These are phyloP conservation scores for Pseudopithomyces chartarum DNA, from an alignment of 2,329 filamentous ascomycete species.

Conservation along the genomic window DNA sequence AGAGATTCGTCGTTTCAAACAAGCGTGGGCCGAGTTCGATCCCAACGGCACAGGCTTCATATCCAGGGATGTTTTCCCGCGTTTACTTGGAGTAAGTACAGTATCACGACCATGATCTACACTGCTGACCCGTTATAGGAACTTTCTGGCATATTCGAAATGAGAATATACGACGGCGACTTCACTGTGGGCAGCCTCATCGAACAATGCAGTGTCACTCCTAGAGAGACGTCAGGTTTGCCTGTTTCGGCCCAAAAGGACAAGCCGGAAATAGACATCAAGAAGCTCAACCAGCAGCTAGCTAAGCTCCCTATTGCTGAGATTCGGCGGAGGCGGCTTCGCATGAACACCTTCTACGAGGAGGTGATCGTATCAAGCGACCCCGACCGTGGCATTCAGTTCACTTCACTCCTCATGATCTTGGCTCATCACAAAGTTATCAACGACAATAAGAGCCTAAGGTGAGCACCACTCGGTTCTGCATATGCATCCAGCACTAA, in stretches of 20 bases:
- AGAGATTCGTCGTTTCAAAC: constrained; percentile 95
- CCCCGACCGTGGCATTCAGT: constrained; percentile 85
- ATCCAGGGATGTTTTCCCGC: constrained; percentile 84
- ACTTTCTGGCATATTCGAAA: constrained; percentile 92
- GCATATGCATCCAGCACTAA: background rate
- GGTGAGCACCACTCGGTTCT: constrained; percentile 52
- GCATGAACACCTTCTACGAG: constrained; percentile 95
- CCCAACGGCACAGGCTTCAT: constrained; percentile 91
- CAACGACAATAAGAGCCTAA: constrained; percentile 93
- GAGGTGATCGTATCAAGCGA: constrained; percentile 95
- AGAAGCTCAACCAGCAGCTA: constrained; percentile 75
- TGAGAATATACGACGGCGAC: constrained; percentile 92
- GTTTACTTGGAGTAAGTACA: constrained; percentile 73
- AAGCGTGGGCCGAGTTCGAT: constrained; percentile 96
- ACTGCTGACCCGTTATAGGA: constrained; percentile 54
- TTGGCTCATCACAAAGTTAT: constrained; percentile 99
- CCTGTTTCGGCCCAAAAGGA: constrained; percentile 49
- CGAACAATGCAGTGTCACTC: constrained; percentile 74
- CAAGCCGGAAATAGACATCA: constrained; percentile 66
- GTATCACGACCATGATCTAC: background rate
- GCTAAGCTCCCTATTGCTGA: constrained; percentile 73
- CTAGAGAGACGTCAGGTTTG: constrained; percentile 55
- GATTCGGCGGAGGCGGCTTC: constrained; percentile 74
- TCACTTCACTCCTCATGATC: constrained; percentile 91
- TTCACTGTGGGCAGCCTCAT: constrained; percentile 86